These are phyloP conservation scores for Guadua angustifolia DNA, from an alignment of 176 grass and related monocot genomes.

Conservation along the genomic window DNA sequence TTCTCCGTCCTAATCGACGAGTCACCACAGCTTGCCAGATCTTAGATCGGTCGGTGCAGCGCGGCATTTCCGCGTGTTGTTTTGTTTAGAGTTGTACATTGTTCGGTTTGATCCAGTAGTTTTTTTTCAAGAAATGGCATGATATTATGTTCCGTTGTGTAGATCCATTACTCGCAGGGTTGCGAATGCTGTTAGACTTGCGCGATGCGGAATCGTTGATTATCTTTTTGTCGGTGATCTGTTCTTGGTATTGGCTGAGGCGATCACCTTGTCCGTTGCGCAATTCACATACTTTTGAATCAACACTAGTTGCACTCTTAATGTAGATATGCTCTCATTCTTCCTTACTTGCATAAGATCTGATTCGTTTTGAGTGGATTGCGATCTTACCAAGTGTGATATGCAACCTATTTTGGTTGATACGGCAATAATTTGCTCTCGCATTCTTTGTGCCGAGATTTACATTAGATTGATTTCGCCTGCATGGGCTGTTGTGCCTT, in stretches of 20 bases:
- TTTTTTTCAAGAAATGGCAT: neutral
- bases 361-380: neutral
- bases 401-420: neutral
- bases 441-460: neutral
- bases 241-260: neutral
- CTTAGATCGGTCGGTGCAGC: neutral
- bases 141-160: neutral
- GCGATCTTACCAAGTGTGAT: neutral
- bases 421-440: neutral
- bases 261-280: conserved; percentile 14
- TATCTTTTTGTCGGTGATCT: conserved; percentile 21
- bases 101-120: neutral
- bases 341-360: neutral
- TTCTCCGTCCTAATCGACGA: neutral
- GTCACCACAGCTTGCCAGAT: neutral
- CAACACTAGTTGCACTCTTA: neutral
- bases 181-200: neutral
- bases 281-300: neutral
- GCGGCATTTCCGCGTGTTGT: neutral
- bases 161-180: neutral
- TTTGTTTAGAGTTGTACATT: neutral
- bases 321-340: neutral
- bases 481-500: neutral
- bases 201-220: neutral
- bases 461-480: neutral